A percentile compares a stretch with the other conserved stretches of the same genome.
Evolutionary conservation across 2,329 filamentous ascomycete species (phyloP).

Genomic region (Helicocarpus griseus): DNA sequence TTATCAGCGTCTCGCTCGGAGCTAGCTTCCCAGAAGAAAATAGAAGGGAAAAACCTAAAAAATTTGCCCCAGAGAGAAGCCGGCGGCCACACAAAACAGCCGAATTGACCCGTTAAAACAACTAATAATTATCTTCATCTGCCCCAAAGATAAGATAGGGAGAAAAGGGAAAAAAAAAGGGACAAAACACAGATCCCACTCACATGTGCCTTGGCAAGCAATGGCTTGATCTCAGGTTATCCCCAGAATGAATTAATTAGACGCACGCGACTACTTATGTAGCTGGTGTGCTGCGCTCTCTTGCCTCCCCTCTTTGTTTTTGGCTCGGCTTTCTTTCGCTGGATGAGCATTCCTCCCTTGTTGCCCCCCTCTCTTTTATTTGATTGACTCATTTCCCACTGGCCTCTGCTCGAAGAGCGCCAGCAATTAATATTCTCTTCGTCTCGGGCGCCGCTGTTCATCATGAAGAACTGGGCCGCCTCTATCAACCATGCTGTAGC

Average conservation of each 20-base stretch:
- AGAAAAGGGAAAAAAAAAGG: background rate
- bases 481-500: constrained; percentile 51
- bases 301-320: constrained; percentile 17
- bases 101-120: background rate
- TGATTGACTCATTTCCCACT: background rate
- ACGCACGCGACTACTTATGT: constrained; percentile 19
- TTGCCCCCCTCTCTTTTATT: background rate
- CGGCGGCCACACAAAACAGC: background rate
- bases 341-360: background rate
- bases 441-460: background rate
- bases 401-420: background rate
- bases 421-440: background rate
- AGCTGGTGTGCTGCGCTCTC: constrained; percentile 19
- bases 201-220: background rate
- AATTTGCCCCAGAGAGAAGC: background rate
- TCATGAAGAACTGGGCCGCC: constrained; percentile 34
- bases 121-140: background rate
- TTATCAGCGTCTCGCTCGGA: background rate
- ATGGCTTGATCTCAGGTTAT: constrained; percentile 13
- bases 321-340: constrained; percentile 5
- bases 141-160: background rate
- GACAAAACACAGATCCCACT: background rate
- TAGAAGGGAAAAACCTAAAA: background rate
- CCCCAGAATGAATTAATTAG: constrained; percentile 19
- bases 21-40: background rate